A percentile compares a stretch with the other conserved stretches of the same genome.
Evolutionary conservation across 352 stramenopile species (phyloP).

Genomic region (Stramenopiles sp.): DNA sequence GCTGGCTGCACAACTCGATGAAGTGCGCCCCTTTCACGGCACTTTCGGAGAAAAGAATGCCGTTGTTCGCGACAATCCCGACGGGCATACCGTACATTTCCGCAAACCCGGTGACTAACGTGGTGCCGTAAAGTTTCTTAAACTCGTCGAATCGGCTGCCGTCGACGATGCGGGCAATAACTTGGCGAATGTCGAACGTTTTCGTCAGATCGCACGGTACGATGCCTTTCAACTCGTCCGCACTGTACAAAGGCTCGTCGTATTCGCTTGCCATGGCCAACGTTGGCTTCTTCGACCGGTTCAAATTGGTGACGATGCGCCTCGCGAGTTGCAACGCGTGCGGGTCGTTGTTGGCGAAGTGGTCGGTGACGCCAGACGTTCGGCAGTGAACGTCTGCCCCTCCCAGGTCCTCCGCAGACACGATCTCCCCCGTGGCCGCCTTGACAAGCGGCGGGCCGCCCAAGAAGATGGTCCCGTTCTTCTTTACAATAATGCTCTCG

Average conservation of each 20-base stretch:
- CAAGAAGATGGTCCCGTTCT: slow-evolving; percentile 90
- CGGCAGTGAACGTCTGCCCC: slow-evolving; percentile 36
- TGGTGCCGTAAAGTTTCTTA: slow-evolving; percentile 86
- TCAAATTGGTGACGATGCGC: slow-evolving; percentile 74
- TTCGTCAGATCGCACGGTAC: slow-evolving; percentile 79
- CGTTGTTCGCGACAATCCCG: slow-evolving; percentile 94
- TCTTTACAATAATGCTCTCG: slow-evolving; percentile 86
- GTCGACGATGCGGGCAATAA: slow-evolving; percentile 86
- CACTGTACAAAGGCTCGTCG: slow-evolving; percentile 74
- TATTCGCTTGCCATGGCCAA: slow-evolving; percentile 36
- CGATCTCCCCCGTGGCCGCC: slow-evolving; percentile 84
- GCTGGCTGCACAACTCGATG: slow-evolving; percentile 87
- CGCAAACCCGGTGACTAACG: slow-evolving; percentile 86
- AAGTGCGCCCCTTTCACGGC: slow-evolving; percentile 80
- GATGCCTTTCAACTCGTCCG: slow-evolving; percentile 70
- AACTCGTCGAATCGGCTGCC: slow-evolving; percentile 91
- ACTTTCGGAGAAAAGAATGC: slow-evolving; percentile 83
- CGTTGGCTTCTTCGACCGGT: slow-evolving; percentile 31
- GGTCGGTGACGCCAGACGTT: slow-evolving; percentile 80
- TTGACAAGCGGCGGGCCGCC: slow-evolving; percentile 89
- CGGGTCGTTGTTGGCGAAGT: slow-evolving; percentile 80
- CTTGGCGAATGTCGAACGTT: slow-evolving; percentile 80
- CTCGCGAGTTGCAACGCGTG: slow-evolving; percentile 69
- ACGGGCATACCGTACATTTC: slow-evolving; percentile 78
- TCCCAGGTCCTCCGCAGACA: slow-evolving; percentile 78